Percentiles rank a stretch among this genome's conserved stretches.
phyloP scores from a whole-genome alignment of 1,139 yeast species.

The Scheffersomyces titani region DNA sequence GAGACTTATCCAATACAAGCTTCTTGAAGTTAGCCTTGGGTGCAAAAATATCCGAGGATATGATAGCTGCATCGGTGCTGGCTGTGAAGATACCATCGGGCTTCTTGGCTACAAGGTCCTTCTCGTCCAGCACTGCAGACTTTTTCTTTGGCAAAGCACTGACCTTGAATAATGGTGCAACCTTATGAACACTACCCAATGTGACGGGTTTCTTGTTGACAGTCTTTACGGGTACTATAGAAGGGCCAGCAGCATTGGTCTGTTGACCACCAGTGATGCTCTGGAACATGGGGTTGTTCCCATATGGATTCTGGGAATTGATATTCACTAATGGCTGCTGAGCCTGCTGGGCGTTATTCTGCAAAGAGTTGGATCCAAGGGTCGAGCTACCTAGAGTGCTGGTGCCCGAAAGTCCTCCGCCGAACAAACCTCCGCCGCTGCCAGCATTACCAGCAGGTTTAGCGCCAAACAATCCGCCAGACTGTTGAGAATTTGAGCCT shows the following conservation, averaged over 20 bases:
- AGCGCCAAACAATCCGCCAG: constrained; percentile 19
- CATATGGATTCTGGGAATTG: constrained; percentile 69
- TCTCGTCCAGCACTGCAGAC: constrained; percentile 3
- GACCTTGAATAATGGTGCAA: constrained; percentile 49
- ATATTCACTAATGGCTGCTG: constrained; percentile 43
- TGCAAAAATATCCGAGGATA: constrained; percentile 71
- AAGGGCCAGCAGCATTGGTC: constrained; percentile 32
- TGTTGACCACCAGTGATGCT: constrained; percentile 32
- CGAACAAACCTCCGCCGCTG: neutral
- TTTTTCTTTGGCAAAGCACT: constrained; percentile 15
- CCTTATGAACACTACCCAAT: constrained; percentile 62
- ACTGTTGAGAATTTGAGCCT: constrained; percentile 6
- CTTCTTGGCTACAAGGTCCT: constrained; percentile 13
- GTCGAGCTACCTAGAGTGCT: neutral
- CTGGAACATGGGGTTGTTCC: constrained; percentile 65
- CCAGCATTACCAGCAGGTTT: constrained; percentile 5
- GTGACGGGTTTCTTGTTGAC: constrained; percentile 56
- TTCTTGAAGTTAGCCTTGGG: constrained; percentile 62
- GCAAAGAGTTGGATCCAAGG: neutral
- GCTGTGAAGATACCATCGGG: constrained; percentile 22
- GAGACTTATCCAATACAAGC: constrained; percentile 54
- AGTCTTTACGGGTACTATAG: constrained; percentile 51
- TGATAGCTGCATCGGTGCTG: constrained; percentile 63
- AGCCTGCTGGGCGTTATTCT: constrained; percentile 19
- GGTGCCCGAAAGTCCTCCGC: neutral